Evolutionary conservation across 2,329 filamentous ascomycete species (phyloP).

Genomic region (Epichloe gansuensis): DNA sequence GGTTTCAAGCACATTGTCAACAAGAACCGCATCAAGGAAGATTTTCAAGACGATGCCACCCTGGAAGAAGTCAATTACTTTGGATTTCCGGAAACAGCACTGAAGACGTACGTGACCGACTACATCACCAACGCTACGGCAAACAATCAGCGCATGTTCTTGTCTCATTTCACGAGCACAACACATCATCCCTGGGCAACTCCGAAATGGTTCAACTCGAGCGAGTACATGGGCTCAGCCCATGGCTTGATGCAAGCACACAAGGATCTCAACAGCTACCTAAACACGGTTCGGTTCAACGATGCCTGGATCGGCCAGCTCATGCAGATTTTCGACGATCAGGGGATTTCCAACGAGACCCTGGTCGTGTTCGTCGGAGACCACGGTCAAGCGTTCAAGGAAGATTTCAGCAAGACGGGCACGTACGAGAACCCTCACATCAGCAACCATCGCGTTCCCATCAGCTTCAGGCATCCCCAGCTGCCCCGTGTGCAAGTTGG

Average conservation of each 20-base stretch:
- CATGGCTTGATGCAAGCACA: constrained; percentile 7
- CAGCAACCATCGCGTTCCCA: constrained; percentile 21
- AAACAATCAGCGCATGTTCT: constrained; percentile 18
- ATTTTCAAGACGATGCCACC: not conserved
- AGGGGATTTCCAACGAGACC: constrained; percentile 21
- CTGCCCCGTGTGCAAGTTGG: constrained; percentile 16
- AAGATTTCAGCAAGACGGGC: constrained; percentile 16
- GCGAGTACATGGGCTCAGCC: constrained; percentile 13
- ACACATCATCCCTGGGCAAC: constrained; percentile 19
- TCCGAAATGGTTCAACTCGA: constrained; percentile 12
- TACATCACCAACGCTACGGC: constrained; percentile 15
- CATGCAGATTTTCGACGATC: constrained; percentile 18
- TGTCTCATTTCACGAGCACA: constrained; percentile 21
- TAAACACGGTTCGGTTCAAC: constrained; percentile 20
- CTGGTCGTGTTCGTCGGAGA: constrained; percentile 22
- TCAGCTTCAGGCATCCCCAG: constrained; percentile 20
- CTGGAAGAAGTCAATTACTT: constrained; percentile 20
- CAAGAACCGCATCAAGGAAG: constrained; percentile 8
- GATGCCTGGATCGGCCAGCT: constrained; percentile 20
- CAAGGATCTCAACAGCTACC: constrained; percentile 16
- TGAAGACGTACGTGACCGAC: constrained; percentile 18
- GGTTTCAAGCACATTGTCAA: constrained; percentile 12
- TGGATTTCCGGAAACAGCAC: constrained; percentile 16
- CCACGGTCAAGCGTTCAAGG: constrained; percentile 22
- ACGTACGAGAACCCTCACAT: constrained; percentile 20